phyloP scores from a whole-genome alignment of 169 alveolate species.

The Cryptosporidium ryanae region DNA sequence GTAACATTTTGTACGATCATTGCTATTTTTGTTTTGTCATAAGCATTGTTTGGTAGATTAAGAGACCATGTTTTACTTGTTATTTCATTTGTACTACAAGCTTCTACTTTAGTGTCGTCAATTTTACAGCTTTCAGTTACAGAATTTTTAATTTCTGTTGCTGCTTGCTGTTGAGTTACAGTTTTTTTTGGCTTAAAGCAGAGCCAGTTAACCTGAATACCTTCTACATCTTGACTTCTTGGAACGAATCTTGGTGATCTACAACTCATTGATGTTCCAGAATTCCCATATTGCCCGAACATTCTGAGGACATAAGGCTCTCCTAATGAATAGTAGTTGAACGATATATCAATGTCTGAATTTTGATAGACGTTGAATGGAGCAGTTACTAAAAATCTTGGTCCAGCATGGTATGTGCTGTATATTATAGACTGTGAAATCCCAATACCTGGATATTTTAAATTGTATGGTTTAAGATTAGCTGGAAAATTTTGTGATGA shows the following conservation, averaged over 20 bases:
- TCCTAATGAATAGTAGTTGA: constrained; percentile 55
- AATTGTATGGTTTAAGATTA: constrained; percentile 14
- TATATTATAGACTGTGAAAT: constrained; percentile 60
- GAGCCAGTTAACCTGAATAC: constrained; percentile 42
- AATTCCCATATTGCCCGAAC: constrained; percentile 46
- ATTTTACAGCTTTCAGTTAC: constrained; percentile 42
- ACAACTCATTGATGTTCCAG: constrained; percentile 69
- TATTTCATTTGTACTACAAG: constrained; percentile 5
- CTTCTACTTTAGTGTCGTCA: background rate
- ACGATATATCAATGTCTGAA: constrained; percentile 20
- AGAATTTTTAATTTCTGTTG: constrained; percentile 43
- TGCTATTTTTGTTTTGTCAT: constrained; percentile 35
- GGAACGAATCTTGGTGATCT: constrained; percentile 74
- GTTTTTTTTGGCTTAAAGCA: constrained; percentile 52
- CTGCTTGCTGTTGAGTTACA: constrained; percentile 62
- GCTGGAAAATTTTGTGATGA: constrained; percentile 22
- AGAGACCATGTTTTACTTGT: constrained; percentile 49
- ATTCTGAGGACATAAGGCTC: constrained; percentile 44
- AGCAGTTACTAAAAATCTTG: constrained; percentile 49
- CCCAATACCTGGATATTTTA: constrained; percentile 67
- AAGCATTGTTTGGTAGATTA: constrained; percentile 20
- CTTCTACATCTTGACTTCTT: constrained; percentile 28
- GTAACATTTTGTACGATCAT: constrained; percentile 58
- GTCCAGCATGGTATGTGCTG: constrained; percentile 30
- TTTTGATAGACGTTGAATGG: constrained; percentile 60